A percentile compares a stretch with the other conserved stretches of the same genome.
Conservation (phyloP, 805 yeast genomes). For the Candida ulmi region DNA sequence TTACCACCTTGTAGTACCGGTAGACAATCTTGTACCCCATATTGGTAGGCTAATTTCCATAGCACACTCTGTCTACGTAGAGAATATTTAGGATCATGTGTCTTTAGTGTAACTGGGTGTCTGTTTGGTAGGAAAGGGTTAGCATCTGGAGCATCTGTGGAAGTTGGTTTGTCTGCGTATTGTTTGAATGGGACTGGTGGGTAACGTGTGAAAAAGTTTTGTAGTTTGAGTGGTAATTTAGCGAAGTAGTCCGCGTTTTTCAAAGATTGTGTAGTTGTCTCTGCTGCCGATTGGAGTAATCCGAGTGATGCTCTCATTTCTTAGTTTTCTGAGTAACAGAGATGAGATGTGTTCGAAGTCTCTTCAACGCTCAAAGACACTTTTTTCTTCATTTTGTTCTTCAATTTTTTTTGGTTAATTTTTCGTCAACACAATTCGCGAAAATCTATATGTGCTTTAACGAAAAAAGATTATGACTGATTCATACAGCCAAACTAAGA, state of each 20-base stretch:
- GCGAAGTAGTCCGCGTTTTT: slow-evolving; percentile 38
- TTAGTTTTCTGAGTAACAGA: too few relatives aligned
- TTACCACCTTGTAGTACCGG: slow-evolving; percentile 49
- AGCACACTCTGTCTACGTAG: slow-evolving; percentile 78
- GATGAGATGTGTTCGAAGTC: too few relatives aligned
- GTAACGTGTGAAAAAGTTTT: slow-evolving; percentile 68
- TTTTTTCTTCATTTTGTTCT: neutral
- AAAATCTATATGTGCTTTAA: neutral
- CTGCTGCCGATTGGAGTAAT: slow-evolving; percentile 6
- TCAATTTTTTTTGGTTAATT: neutral
- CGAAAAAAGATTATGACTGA: slow-evolving; percentile 1
- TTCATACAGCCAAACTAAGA: neutral
- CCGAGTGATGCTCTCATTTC: slow-evolving; percentile 23
- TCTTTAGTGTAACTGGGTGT: slow-evolving; percentile 73
- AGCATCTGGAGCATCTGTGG: slow-evolving; percentile 60
- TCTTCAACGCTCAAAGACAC: too few relatives aligned
- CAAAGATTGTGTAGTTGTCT: slow-evolving; percentile 21
- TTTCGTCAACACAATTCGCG: neutral
- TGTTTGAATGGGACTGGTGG: slow-evolving; percentile 79
- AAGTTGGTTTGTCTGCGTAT: slow-evolving; percentile 61
- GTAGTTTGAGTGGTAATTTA: slow-evolving; percentile 64
- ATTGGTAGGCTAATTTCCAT: slow-evolving; percentile 74
- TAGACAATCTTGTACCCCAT: slow-evolving; percentile 72
- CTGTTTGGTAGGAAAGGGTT: slow-evolving; percentile 86
- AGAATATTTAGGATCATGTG: slow-evolving; percentile 75